Base-by-base conservation (phyloP, 2,329 filamentous ascomycete genomes). In the Pseudogymnoascus sp. region DNA sequence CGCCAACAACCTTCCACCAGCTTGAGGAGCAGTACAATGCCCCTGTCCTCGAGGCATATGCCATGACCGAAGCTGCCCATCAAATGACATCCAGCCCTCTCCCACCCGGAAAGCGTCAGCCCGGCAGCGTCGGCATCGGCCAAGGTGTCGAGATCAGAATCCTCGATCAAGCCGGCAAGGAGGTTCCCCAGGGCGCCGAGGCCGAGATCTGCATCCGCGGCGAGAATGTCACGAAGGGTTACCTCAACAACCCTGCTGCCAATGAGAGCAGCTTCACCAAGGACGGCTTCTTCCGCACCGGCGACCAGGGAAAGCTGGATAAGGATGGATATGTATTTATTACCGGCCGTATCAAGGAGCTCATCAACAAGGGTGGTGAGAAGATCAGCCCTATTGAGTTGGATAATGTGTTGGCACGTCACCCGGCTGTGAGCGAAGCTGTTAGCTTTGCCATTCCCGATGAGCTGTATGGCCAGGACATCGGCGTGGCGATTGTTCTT, bases 331-430 rank as follows among this genome's bases (percentile, higher is more conserved):
- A 95, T 73, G 79, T 96, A 10, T 82, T 90, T 72, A 93, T 96
- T 76, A 96, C 92, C 0, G 92, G 92, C n/a, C 83, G 92, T 62
- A 96, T 96, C 78, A 96, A 96, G 81, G 92, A 96, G 77, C 81
- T 96, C 62, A 96, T 96, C 80, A 92, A 92, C 78, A 93, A 93
- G 77, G 90, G 89, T 63, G 91, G 91, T 65, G 91, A 96, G 79
- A 95, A 95, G 79, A 95, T 96, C 73, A 90, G 86, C 69, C 91
- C 92, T 1, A 93, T 95, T 63, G 91, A 96, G 77, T 81, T 96
- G 36, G 91, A 96, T 79, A 96, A 96, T 69, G 85, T 90, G 11
- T 79, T 96, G 28, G 82, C 88, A n/a, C 83, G 88, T 64, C 85
- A 93, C 73, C 85, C 88, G 8, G 83, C 85, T 37, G 83, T 95